Evolutionary conservation across 257 asterid genomes (phyloP).

Genomic region (Solanum chmielewskii): DNA sequence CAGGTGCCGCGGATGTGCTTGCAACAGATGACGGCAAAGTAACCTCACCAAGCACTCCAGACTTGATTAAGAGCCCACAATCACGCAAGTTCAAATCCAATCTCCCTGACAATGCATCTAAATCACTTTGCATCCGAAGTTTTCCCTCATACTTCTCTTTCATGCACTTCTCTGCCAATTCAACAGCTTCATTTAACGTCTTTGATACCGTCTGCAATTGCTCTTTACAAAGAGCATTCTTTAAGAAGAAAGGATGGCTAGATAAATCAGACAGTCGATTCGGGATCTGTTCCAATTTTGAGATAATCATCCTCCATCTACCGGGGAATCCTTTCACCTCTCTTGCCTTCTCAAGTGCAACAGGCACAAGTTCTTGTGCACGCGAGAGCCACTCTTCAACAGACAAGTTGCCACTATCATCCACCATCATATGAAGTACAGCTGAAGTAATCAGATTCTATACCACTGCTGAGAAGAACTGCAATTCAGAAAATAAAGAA

Average conservation of each 20-base stretch:
- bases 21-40: constrained; percentile 36
- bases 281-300: constrained; percentile 61
- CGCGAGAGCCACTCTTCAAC: constrained; percentile 68
- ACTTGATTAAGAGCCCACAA: constrained; percentile 77
- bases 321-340: constrained; percentile 58
- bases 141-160: constrained; percentile 67
- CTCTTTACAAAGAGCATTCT: constrained; percentile 73
- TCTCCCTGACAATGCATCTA: constrained; percentile 52
- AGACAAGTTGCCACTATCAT: constrained; percentile 38
- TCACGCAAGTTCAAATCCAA: constrained; percentile 78
- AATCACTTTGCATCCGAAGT: constrained; percentile 89
- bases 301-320: constrained; percentile 76
- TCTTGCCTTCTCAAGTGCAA: constrained; percentile 54
- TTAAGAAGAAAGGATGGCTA: constrained; percentile 88
- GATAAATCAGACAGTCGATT: constrained; percentile 62
- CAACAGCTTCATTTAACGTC: constrained; percentile 48
- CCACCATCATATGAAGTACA: constrained; percentile 37
- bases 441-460: constrained; percentile 3
- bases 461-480: constrained; percentile 21
- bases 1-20: constrained; percentile 33
- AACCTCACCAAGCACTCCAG: constrained; percentile 87
- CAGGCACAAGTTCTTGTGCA: constrained; percentile 69
- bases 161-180: constrained; percentile 45
- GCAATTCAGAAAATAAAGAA: constrained; percentile 17
- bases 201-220: constrained; percentile 64